A percentile compares a stretch with the other conserved stretches of the same genome.
Conservation (phyloP, 2,329 filamentous ascomycete genomes). For the Rhynchosporium secalis region DNA sequence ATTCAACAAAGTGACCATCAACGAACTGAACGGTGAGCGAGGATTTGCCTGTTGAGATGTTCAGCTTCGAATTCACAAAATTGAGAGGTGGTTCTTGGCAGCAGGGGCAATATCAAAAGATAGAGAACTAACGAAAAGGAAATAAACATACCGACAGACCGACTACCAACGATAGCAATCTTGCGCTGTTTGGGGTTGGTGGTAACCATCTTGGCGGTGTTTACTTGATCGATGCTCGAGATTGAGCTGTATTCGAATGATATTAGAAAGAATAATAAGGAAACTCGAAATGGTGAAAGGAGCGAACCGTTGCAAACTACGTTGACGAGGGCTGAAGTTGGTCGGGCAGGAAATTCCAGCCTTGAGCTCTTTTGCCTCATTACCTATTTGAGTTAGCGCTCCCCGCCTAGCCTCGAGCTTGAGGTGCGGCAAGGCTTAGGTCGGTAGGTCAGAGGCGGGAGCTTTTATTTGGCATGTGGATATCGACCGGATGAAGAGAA, state of each 20-base stretch:
- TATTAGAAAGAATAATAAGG: background rate
- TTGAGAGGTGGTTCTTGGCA: background rate
- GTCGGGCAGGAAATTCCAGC: conserved; percentile 11
- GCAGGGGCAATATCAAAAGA: conserved; percentile 13
- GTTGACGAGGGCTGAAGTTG: background rate
- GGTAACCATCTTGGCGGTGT: conserved; percentile 24
- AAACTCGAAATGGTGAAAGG: background rate
- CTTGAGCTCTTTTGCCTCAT: background rate
- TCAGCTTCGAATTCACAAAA: conserved; percentile 6
- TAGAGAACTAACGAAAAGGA: conserved; percentile 19
- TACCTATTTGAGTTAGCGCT: background rate
- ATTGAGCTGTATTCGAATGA: background rate
- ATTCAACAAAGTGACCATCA: conserved; percentile 97
- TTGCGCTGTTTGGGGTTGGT: conserved; percentile 75
- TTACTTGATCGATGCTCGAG: background rate
- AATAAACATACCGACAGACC: conserved; percentile 72
- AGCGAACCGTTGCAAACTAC: conserved; percentile 9
- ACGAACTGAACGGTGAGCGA: conserved; percentile 96
- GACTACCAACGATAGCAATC: conserved; percentile 92
- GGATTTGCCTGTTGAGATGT: conserved; percentile 73
- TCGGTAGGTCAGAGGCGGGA: conserved; percentile 11
- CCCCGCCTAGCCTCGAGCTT: background rate
- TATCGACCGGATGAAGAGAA: background rate
- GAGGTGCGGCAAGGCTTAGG: conserved; percentile 1
- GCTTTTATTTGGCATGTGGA: background rate